Base-by-base conservation (phyloP, 495 filamentous ascomycete species). In the Hyaloscypha bicolor region DNA sequence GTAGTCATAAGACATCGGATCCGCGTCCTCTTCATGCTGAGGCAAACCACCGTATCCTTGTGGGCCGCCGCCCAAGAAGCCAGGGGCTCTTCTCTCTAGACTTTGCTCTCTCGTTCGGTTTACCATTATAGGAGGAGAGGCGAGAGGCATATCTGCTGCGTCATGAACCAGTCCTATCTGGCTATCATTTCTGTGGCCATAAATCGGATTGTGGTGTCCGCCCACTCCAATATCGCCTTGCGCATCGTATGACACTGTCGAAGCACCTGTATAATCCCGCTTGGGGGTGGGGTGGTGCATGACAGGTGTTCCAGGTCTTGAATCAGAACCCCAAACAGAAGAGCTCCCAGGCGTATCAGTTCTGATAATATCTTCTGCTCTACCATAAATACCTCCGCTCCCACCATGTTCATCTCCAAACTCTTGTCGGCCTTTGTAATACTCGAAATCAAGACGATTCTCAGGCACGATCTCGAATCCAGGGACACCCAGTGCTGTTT, bases 391-490 rank as follows among this genome's bases (percentile, higher is more conserved):
- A 55, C 85, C 83, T 32, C 92, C 84, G 30, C 90, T 89, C 11
- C 91, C 94, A 22, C 93, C 93, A 71, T 92, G 89, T 56, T 96
- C 93, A 9, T 92, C 91, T 1, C 87, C 86, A 80, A 99, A 99
- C 69, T 97, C 94, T 16, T 88, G 84, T 0, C 93, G 87, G 71
- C 95, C 85, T 77, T 96, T 97, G 82, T 87, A 97, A 77, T 93
- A 93, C 58, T 88, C 87, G 73, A 98, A 97, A 72, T 99, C 94
- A 69, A 97, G 90, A n/a, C 93, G 87, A 60, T 85, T 86, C 72
- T 97, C 95, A 0, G 90, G 87, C 4, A 99, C 94, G 62, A 97
- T 86, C 77, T 97, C 94, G 78, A 97, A 97, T 9, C 86, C 86
- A 0, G 82, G 82, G 9, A 79, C 66, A 68, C 83, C 78, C 32